Evolutionary conservation across 2,329 filamentous ascomycete genomes (phyloP), one percentile per base, ranked within the genome.

Genomic region (Penicillium sp.): DNA sequence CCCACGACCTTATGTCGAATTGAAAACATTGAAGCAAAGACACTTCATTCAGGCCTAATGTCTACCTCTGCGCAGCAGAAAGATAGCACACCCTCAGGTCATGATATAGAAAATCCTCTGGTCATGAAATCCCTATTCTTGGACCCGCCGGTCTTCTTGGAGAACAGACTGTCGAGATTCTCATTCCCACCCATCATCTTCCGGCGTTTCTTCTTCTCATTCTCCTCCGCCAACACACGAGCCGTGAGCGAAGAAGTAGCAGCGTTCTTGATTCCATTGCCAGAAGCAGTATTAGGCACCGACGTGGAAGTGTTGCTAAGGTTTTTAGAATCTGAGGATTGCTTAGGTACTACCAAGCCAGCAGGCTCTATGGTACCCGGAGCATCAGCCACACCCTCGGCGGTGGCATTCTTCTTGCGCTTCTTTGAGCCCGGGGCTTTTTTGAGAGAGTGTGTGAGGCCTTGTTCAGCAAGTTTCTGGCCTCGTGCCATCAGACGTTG

Each of bases 361-460:
- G 56, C 67, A 6, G 69, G 69, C 4, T 71, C 70, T 20, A 74
- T 71, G 2, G 68, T 54, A 10, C 76, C 75, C n/a, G 37, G 18
- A 50, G 74, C 56, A 66, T 61, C n/a, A 13, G 42, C 39, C 4
- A 62, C 43, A n/a, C 57, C 61, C 14, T 71, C 74, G 35, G 81
- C 78, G 22, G 49, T 60, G 8, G 79, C 80, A 50, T 84, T 83
- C 78, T 91, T 91, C 76, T 92, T 91, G 74, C 91, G 88, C 77
- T 91, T 92, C 66, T 85, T 85, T 34, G 78, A 79, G 5, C 82
- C 81, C 2, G 79, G 72, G 0, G 79, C 87, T 73, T 96, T 97
- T 76, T 97, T 97, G 35, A 97, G 76, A 0, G 88, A 91, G 71
- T 99, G 94, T 1, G 92, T 85, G 26, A 97, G 78, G 0, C 91